Evolutionary conservation across 306 rosid genomes (phyloP), one percentile per base, ranked within the genome.

Genomic region (Cicer cuneatum): DNA sequence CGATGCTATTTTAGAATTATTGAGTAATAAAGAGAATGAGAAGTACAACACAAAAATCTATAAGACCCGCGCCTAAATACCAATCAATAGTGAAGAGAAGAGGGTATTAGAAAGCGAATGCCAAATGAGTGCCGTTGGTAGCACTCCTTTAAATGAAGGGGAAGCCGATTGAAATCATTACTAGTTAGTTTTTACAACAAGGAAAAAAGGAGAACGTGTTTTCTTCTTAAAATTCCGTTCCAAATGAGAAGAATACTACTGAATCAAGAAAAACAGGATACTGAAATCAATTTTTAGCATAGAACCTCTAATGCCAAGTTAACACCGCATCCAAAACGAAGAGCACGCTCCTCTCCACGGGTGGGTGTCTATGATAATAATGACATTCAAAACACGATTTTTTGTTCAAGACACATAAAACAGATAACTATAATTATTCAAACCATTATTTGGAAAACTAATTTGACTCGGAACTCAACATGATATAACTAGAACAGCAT

Each of bases 381-480:
- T 24, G 19, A 21, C 63, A 73, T 48, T 45, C 58, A 13, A 58
- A 63, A 24, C 40, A 7, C 18, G 21, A 72, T 12, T 7, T 33
- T 46, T 49, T 12, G 52, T 66, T 74, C 38, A 60, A 72, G 52
- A 76, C 29, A 40, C 39, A 52, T 47, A 39, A 33, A 66, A 47
- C 3, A 13, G 21, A 74, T 29, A 40, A 15, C 12, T 13, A 11
- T 59, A 6, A 40, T 18, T 71, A 59, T 77, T 46, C 77, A 78
- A 61, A 59, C 56, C 70, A 76, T 37, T 66, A 43, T 15, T 46
- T 61, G 69, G 67, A 33, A 74, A 60, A 19, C 21, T 14, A 38
- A 6, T 21, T 78, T 19, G 45, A 56, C 69, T 66, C n/a, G 9
- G 29, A 10, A 82, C 35, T 46, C 35, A 38, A 45, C 15, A 51